Percentiles rank a stretch among this genome's conserved stretches.
phyloP scores from a whole-genome alignment of 2,329 filamentous ascomycete species.

The Ascochyta fabae region DNA sequence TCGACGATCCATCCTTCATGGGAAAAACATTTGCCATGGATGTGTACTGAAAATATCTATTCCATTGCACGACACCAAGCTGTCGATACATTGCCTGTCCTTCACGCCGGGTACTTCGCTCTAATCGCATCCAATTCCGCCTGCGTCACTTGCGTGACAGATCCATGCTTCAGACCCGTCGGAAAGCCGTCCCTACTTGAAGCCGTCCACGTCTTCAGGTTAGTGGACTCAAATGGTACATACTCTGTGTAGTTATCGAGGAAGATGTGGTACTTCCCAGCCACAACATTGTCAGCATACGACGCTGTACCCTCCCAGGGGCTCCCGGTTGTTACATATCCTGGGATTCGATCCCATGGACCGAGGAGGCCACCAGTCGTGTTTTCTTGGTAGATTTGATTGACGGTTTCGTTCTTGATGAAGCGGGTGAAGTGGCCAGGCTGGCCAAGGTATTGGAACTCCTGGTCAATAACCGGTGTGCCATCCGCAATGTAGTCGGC shows the following conservation, averaged over 20 bases:
- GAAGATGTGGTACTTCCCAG: conserved; percentile 15
- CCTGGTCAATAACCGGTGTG: conserved; percentile 19
- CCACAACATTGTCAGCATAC: conserved; percentile 14
- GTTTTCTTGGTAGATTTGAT: conserved; percentile 19
- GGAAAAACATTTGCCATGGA: neutral
- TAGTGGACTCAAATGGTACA: conserved; percentile 12
- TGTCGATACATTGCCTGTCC: neutral
- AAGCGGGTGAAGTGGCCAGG: conserved; percentile 18
- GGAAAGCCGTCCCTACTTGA: conserved; percentile 9
- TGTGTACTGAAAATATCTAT: neutral
- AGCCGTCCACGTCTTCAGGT: conserved; percentile 9
- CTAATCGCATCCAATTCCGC: conserved; percentile 14
- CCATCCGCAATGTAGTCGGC: conserved; percentile 13
- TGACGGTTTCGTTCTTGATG: conserved; percentile 17
- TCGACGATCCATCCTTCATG: neutral
- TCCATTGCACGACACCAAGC: neutral
- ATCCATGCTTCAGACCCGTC: conserved; percentile 18
- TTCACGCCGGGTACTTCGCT: conserved; percentile 4
- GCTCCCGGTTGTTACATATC: neutral
- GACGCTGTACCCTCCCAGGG: conserved; percentile 21
- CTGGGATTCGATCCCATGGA: conserved; percentile 7
- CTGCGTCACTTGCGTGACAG: conserved; percentile 11
- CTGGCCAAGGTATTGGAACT: conserved; percentile 19
- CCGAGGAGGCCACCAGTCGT: conserved; percentile 15
- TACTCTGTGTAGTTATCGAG: conserved; percentile 14